phyloP scores from a whole-genome alignment of 2,329 filamentous ascomycete species.

The Xylaria arbuscula region DNA sequence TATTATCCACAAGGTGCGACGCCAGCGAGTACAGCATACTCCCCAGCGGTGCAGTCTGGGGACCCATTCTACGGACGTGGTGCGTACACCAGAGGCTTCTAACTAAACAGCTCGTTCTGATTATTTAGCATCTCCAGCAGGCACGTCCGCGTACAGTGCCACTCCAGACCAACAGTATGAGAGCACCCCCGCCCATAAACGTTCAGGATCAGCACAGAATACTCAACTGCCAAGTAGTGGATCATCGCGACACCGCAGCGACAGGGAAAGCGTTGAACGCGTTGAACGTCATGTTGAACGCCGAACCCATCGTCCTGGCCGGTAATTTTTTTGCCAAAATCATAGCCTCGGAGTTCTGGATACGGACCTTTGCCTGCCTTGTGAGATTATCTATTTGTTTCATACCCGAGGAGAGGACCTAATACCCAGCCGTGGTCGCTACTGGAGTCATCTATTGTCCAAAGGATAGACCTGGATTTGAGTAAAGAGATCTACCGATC shows the following conservation, averaged over 20 bases:
- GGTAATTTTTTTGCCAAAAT: slow-evolving; percentile 46
- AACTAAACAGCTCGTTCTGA: slow-evolving; percentile 53
- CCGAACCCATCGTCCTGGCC: slow-evolving; percentile 46
- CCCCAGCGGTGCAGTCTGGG: slow-evolving; percentile 56
- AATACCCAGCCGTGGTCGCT: slow-evolving; percentile 43
- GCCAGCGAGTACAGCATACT: slow-evolving; percentile 46
- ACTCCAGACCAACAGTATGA: slow-evolving; percentile 65
- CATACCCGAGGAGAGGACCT: slow-evolving; percentile 49
- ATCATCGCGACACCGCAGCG: slow-evolving; percentile 47
- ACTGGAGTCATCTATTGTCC: slow-evolving; percentile 46
- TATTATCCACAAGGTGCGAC: slow-evolving; percentile 52
- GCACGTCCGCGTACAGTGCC: slow-evolving; percentile 56
- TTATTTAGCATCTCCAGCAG: slow-evolving; percentile 66
- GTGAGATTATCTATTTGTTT: slow-evolving; percentile 46
- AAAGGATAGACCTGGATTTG: slow-evolving; percentile 50
- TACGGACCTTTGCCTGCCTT: slow-evolving; percentile 37
- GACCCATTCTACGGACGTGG: slow-evolving; percentile 70
- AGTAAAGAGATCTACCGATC: slow-evolving; percentile 46
- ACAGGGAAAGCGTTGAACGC: slow-evolving; percentile 49
- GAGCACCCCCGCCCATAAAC: slow-evolving; percentile 54
- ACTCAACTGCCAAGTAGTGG: slow-evolving; percentile 50
- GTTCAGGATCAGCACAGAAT: slow-evolving; percentile 47
- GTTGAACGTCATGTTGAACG: slow-evolving; percentile 46
- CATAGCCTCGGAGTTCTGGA: slow-evolving; percentile 40
- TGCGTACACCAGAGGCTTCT: slow-evolving; percentile 60